Evolutionary conservation across 352 stramenopile genomes (phyloP), one percentile per base, ranked within the genome.

Genomic region (Globisporangium viniferum): DNA sequence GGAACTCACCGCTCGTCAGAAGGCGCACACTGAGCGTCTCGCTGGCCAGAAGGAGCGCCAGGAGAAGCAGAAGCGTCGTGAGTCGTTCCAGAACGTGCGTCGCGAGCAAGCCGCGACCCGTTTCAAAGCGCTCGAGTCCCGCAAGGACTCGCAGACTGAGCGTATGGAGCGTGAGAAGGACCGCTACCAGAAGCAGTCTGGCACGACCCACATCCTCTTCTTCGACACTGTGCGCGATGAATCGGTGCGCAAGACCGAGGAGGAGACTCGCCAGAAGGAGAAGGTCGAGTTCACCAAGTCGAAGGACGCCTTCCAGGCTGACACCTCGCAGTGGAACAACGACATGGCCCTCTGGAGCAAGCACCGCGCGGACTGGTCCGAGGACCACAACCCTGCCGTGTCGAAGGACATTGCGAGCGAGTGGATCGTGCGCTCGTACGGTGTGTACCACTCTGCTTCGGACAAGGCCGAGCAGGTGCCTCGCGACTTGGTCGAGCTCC

Each of bases 251-350:
- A 82, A 85, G 64, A 90, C 78, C 0, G 88, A 95, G 64, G 88
- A 95, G 68, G 86, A 95, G 70, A 89, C 79, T 6, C 88, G 85
- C 20, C 76, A 87, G 54, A 92, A 92, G 72, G 88, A 95, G 68
- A 95, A 95, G 76, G 84, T 95, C 22, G 88, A 95, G 75, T 95
- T 95, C 68, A 92, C 84, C 62, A 94, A 94, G 74, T 93, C 84
- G 8, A 95, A 95, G 77, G 88, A 95, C 60, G 79, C 83, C 59
- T 95, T 95, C 77, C 88, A 95, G 76, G 80, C 86, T 18, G 88
- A 95, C 70, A 95, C 88, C 41, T 88, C 84, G 29, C 85, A 95
- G 71, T 95, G 88, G 88, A 95, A 95, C 77, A 90, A 81, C 62
- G 86, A 94, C 73, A 95, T 95, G 88, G 88, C 88, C 1, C 80